Percentiles rank a stretch among this genome's conserved stretches.
phyloP scores from a whole-genome alignment of 2,329 filamentous ascomycete genomes.

The Fusarium nodosum region DNA sequence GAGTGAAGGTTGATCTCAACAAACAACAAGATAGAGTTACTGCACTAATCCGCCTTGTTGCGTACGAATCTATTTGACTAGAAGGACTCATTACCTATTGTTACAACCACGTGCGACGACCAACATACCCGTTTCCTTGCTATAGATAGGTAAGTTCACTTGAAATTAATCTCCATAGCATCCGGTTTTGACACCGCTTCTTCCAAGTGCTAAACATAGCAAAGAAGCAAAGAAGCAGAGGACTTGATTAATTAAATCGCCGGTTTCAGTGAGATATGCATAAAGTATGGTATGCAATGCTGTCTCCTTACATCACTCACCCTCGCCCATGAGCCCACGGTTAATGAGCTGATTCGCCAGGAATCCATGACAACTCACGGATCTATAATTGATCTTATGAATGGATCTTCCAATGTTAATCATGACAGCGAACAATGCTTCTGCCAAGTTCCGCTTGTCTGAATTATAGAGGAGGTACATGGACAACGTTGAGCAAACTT shows the following conservation, averaged over 20 bases:
- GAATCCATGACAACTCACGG: slow-evolving; percentile 1
- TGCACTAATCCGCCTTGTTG: background rate
- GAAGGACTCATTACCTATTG: slow-evolving; percentile 8
- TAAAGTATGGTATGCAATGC: slow-evolving; percentile 25
- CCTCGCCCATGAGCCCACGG: slow-evolving; percentile 41
- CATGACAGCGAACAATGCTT: background rate
- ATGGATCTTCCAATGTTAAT: background rate
- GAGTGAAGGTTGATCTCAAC: background rate
- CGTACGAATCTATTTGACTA: background rate
- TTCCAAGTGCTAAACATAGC: slow-evolving; percentile 18
- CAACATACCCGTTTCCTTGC: slow-evolving; percentile 1
- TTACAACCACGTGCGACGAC: slow-evolving; percentile 26
- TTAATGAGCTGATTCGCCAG: slow-evolving; percentile 41
- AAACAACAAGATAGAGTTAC: background rate
- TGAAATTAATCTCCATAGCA: slow-evolving; percentile 7
- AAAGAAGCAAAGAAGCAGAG: slow-evolving; percentile 16
- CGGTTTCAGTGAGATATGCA: slow-evolving; percentile 31
- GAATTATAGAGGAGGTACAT: slow-evolving; percentile 19
- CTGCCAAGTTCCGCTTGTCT: background rate
- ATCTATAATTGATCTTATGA: slow-evolving; percentile 21
- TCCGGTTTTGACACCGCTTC: slow-evolving; percentile 33
- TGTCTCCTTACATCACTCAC: slow-evolving; percentile 11
- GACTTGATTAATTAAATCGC: slow-evolving; percentile 6
- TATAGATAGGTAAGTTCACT: background rate
- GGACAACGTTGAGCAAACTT: slow-evolving; percentile 7